phyloP scores from a whole-genome alignment of 164 flowering plant genomes.

The Sextonia rubra region DNA sequence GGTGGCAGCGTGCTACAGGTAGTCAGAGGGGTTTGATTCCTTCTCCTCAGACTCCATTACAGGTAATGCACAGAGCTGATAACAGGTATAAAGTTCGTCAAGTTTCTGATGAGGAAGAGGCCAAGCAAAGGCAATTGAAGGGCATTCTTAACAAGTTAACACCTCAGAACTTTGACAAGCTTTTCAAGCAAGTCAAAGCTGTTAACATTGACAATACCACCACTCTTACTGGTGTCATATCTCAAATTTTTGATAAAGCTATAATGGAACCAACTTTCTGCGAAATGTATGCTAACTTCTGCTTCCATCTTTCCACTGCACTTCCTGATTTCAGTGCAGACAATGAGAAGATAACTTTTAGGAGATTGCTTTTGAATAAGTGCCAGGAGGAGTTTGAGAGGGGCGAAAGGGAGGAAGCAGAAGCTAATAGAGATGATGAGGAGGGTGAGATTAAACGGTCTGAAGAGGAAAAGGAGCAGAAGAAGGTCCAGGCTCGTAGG shows the following conservation, averaged over 20 bases:
- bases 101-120: conserved; percentile 61
- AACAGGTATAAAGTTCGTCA: conserved; percentile 79
- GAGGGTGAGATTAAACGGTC: conserved; percentile 65
- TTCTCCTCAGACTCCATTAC: conserved; percentile 60
- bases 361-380: conserved; percentile 69
- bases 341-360: conserved; percentile 69
- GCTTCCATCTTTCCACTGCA: conserved; percentile 57
- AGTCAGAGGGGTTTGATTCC: conserved; percentile 72
- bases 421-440: conserved; percentile 63
- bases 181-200: conserved; percentile 76
- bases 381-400: conserved; percentile 95
- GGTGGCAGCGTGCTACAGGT: conserved; percentile 39
- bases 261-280: conserved; percentile 86
- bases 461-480: conserved; percentile 66
- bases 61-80: conserved; percentile 74
- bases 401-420: conserved; percentile 76
- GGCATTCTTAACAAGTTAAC: conserved; percentile 79
- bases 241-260: conserved; percentile 90
- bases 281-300: conserved; percentile 91
- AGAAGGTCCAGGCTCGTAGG: conserved; percentile 56
- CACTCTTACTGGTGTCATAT: conserved; percentile 73
- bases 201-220: conserved; percentile 68
- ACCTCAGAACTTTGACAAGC: conserved; percentile 81
- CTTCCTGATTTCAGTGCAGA: conserved; percentile 64
- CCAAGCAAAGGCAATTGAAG: conserved; percentile 75